A percentile compares a stretch with the other conserved stretches of the same genome.
Evolutionary conservation across 148 eudicot genomes (phyloP).

Genomic region (Silene conica): DNA sequence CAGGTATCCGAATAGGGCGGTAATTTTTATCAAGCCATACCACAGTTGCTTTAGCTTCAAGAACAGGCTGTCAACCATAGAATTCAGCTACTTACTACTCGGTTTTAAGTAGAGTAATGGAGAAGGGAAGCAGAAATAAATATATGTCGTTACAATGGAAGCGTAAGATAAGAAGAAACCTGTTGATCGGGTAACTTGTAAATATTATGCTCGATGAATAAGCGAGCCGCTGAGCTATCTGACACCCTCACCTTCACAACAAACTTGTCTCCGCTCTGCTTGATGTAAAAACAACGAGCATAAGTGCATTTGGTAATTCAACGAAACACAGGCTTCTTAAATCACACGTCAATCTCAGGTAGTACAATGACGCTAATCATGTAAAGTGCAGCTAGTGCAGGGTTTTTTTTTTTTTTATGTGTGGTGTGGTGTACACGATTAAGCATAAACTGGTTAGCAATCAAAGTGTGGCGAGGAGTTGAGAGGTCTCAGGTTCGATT

Average conservation of each 20-base stretch:
- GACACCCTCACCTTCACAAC: conserved; percentile 69
- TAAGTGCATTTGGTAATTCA: background rate
- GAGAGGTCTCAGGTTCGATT: too few relatives aligned
- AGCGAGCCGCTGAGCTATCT: conserved; percentile 67
- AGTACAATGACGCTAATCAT: background rate
- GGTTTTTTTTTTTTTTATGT: too few relatives aligned
- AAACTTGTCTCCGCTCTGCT: conserved; percentile 82
- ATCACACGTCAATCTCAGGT: background rate
- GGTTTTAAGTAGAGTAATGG: background rate
- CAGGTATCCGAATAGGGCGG: conserved; percentile 79
- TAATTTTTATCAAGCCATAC: conserved; percentile 93
- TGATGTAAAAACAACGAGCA: conserved; percentile 10
- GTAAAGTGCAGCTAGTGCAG: too few relatives aligned
- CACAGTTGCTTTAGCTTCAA: conserved; percentile 79
- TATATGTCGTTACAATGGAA: background rate
- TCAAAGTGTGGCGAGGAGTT: too few relatives aligned
- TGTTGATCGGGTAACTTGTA: conserved; percentile 69
- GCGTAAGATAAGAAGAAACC: conserved; percentile 31
- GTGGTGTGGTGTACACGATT: too few relatives aligned
- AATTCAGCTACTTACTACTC: conserved; percentile 8
- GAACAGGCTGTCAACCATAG: conserved; percentile 48
- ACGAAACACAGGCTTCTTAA: background rate
- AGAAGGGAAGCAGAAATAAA: background rate
- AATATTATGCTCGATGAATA: conserved; percentile 72
- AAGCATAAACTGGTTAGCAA: too few relatives aligned